Evolutionary conservation across 257 asterid species (phyloP), one percentile per base, ranked within the genome.

Genomic region (Parsonsia alboflavescens): DNA sequence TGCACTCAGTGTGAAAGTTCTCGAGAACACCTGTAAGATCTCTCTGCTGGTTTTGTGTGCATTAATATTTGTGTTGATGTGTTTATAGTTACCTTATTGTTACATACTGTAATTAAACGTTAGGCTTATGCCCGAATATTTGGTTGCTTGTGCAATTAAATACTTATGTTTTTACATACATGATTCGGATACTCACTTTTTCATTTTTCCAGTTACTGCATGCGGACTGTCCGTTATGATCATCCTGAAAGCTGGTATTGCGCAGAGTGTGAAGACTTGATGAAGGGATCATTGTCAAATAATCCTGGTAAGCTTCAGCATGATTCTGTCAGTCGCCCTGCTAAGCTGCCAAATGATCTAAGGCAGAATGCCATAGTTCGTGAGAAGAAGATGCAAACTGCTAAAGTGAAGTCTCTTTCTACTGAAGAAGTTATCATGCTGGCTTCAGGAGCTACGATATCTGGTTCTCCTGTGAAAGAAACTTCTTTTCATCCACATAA

Each of bases 11-110:
- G 97, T 77, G 85, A 85, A 78, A 78, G 22, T 48, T 81, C 62
- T 72, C 44, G 70, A n/a, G 88, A 80, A 77, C 97, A 92, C 77
- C 65, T 75, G 97, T 90, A 85, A 79, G 90, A 72, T 73, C 79
- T 73, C 79, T 52, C 77, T 73, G 33, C 56, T 36, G 45, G 28
- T n/a, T 30, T 41, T 33, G 69, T 50, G 63, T 4, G 46, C 64
- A 73, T 57, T 49, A 81, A 41, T 46, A 63, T 30, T 63, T 71
- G 7, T 50, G 56, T 21, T 50, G 56, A 50, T 50, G n/a, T 7
- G 17, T 50, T 50, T 50, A 50, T 33, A 33, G 39, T 3, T 33
- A 3, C 21, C 10, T 39, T 28, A 26, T 65, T 17, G 12, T 39
- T 39, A 28, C 26, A 1, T 15, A 9, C 30, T 33, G 45, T 30